These are phyloP conservation scores for Quercus phellos DNA, from an alignment of 331 rosid genomes.

Conservation along the genomic window DNA sequence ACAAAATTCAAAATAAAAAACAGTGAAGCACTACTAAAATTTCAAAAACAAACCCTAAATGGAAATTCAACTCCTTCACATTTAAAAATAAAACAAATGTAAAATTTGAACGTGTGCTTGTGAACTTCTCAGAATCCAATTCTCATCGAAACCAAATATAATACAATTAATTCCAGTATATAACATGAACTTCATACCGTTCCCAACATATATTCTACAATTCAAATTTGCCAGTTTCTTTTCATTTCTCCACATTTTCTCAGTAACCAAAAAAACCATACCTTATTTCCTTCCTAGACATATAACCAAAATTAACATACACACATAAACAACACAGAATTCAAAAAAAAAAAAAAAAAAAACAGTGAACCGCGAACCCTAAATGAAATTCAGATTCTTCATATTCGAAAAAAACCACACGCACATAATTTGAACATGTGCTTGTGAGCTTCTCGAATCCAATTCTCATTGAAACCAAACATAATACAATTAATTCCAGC, in stretches of 20 bases:
- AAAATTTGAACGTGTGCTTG: no score
- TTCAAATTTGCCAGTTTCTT: neutral
- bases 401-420: neutral
- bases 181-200: neutral
- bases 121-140: neutral
- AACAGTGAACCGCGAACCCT: no score
- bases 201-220: neutral
- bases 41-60: no score
- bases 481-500: neutral
- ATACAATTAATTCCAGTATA: neutral
- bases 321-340: neutral
- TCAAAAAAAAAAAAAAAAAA: neutral
- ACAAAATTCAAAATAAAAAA: no score
- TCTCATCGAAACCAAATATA: neutral
- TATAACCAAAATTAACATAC: neutral
- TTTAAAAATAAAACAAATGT: no score
- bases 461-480: neutral
- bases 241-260: neutral
- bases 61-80: no score
- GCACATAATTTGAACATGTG: no score
- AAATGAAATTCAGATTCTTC: no score
- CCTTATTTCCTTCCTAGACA: neutral
- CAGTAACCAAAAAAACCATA: neutral
- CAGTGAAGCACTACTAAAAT: no score
- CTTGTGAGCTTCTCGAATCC: no score